Base-by-base conservation (phyloP, 2,329 filamentous ascomycete species). In the Pseudogymnoascus sp. region DNA sequence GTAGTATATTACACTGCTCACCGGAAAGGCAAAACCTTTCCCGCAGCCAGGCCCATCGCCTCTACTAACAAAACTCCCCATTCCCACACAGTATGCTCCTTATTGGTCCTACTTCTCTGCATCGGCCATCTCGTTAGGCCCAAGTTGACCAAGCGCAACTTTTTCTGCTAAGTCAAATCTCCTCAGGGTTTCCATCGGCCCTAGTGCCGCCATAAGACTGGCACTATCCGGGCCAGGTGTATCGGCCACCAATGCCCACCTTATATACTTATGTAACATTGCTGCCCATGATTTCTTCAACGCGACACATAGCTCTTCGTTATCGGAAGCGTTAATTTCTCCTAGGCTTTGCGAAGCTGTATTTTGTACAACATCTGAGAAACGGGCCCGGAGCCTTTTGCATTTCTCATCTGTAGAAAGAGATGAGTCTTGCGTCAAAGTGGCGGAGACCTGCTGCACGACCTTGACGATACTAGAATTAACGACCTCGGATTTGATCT, bases 171-270 rank as follows among this genome's bases (percentile, higher is more conserved):
- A 12, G n/a, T 49, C 36, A 11, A 73, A 63, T 58, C 82, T 74
- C 58, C 71, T 69, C 19, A 82, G 65, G 8, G 77, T 78, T 68
- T 84, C 81, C 2, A 78, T 73, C 55, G 77, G 77, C 0, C 84
- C 84, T 22, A 87, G 69, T 19, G 85, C 77, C 11, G 70, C 75
- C 81, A 87, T 82, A 2, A 78, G 79, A 39, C 79, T 75, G 0
- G 78, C 78, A 8, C 83, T 78, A 14, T 78, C 75, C 1, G 84
- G 83, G 0, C 84, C 84, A 8, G 78, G 76, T 19, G 74, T 74
- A 2, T 81, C 82, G 41, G 76, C 81, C 2, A 78, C 76, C 23
- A 87, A 66, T 1, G 81, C 82, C 77, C 82, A 82, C 60, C 84
- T 78, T 61, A 87, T 72, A 67, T 82, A 84, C 62, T 78, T 73